Evolutionary conservation across 2,329 filamentous ascomycete species (phyloP).

Genomic region (Aspergillus transmontanensis): DNA sequence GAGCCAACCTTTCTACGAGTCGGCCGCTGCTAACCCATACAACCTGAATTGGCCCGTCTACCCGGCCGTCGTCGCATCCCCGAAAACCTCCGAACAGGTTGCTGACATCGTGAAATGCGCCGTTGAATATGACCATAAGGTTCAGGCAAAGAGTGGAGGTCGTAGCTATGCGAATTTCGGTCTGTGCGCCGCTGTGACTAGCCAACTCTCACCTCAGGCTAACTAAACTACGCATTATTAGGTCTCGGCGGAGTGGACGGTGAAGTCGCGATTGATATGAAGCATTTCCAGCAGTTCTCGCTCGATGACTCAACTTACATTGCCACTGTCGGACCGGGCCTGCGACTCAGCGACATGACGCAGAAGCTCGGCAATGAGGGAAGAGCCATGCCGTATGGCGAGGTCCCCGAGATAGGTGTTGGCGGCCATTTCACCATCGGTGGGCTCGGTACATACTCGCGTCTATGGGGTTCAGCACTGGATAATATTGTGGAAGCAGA

Average conservation of each 20-base stretch:
- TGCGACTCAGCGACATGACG: slow-evolving; percentile 36
- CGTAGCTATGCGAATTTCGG: slow-evolving; percentile 59
- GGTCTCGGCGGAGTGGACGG: slow-evolving; percentile 39
- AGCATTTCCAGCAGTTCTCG: slow-evolving; percentile 34
- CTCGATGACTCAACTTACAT: slow-evolving; percentile 33
- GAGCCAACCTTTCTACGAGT: too few species aligned
- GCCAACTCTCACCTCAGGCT: neutral
- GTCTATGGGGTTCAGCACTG: slow-evolving; percentile 55
- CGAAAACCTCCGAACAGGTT: slow-evolving; percentile 43
- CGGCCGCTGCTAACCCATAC: too few species aligned
- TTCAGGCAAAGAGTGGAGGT: slow-evolving; percentile 56
- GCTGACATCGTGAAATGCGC: slow-evolving; percentile 52
- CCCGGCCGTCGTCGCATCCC: slow-evolving; percentile 38
- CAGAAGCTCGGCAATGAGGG: slow-evolving; percentile 31
- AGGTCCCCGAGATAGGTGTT: slow-evolving; percentile 41
- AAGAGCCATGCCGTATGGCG: slow-evolving; percentile 43
- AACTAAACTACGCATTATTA: slow-evolving; percentile 7
- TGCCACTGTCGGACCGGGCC: slow-evolving; percentile 41
- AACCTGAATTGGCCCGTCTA: too few species aligned
- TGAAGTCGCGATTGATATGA: slow-evolving; percentile 34
- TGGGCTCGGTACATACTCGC: slow-evolving; percentile 44
- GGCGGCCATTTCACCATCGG: slow-evolving; percentile 47
- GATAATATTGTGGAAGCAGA: slow-evolving; percentile 54
- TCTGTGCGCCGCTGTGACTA: slow-evolving; percentile 12
- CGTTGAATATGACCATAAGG: slow-evolving; percentile 43